Base-by-base conservation (phyloP, 345 rosid genomes). In the Bruguiera sexangula region DNA sequence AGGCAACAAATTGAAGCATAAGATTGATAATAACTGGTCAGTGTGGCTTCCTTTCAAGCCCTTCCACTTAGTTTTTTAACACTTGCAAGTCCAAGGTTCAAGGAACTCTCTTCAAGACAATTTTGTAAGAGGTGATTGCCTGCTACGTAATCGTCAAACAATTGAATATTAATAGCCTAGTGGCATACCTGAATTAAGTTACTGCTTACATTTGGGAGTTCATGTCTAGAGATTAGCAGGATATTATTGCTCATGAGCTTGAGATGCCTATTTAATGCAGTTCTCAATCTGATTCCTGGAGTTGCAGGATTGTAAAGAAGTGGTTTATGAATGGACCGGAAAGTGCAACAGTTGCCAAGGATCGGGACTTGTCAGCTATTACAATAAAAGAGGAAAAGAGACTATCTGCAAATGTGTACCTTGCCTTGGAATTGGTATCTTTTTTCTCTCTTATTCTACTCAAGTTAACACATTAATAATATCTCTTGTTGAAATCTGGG, bases 321-420 rank as follows among this genome's bases (percentile, higher is more conserved):
- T 91, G 82, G 96, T 94, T 56, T 94, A 88, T 79, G 98, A 94
- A 77, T 94, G 98, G 98, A 94, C 96, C 59, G 98, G 98, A 10
- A 82, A 88, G 82, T 94, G 98, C 76, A 75, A 85, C 77, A 88
- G 96, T 79, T 94, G 98, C 75, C 98, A 94, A 82, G 98, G 98
- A 36, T 79, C 95, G 6, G 98, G 98, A 78, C 70, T 77, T 59
- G 96, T 87, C 66, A 88, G 93, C 87, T 91, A 91, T 75, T 87
- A 84, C 73, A 91, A 81, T 82, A 94, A 88, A 82, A 89, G 85
- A 76, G 97, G 98, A 66, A 88, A 83, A 76, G 93, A 94, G 83
- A 88, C 67, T 60, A 80, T 80, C 67, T 89, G 98, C 95, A 94
- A 91, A 76, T 94, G 97, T 69, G 76, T 87, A 74, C 96, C 98